phyloP scores from a whole-genome alignment of 441 rosid genomes.

The Pelargonium cotyledonis region DNA sequence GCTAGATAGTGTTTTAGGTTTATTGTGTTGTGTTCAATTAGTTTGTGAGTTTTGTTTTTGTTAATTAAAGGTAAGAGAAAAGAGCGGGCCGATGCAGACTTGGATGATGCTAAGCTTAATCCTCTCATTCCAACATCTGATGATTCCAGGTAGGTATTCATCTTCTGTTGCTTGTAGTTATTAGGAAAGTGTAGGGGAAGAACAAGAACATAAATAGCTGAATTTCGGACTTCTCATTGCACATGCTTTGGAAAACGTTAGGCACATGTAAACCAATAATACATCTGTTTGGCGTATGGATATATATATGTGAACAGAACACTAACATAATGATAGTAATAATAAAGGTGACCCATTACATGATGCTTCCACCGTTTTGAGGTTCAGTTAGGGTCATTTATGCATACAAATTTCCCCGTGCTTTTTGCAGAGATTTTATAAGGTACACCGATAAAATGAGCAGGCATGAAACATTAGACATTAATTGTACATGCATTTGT shows the following conservation, averaged over 20 bases:
- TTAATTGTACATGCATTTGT: too few species aligned
- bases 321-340: too few species aligned
- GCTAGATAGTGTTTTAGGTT: background rate
- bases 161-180: background rate
- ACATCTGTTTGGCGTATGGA: background rate
- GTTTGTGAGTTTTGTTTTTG: background rate
- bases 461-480: too few species aligned
- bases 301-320: too few species aligned
- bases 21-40: background rate
- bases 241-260: background rate
- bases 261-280: background rate
- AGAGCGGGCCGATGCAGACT: constrained; percentile 46
- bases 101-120: constrained; percentile 38
- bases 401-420: too few species aligned
- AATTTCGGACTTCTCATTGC: background rate
- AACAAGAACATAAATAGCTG: background rate
- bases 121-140: constrained; percentile 53
- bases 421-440: too few species aligned
- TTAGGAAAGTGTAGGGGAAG: background rate
- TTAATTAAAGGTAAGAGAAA: constrained; percentile 64
- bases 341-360: too few species aligned
- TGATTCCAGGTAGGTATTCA: constrained; percentile 56
- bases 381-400: too few species aligned
- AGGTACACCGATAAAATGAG: too few species aligned
- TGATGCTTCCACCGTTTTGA: too few species aligned